Evolutionary conservation across 2,329 filamentous ascomycete genomes (phyloP).

Genomic region (Nannizziopsis arthrosporioides): DNA sequence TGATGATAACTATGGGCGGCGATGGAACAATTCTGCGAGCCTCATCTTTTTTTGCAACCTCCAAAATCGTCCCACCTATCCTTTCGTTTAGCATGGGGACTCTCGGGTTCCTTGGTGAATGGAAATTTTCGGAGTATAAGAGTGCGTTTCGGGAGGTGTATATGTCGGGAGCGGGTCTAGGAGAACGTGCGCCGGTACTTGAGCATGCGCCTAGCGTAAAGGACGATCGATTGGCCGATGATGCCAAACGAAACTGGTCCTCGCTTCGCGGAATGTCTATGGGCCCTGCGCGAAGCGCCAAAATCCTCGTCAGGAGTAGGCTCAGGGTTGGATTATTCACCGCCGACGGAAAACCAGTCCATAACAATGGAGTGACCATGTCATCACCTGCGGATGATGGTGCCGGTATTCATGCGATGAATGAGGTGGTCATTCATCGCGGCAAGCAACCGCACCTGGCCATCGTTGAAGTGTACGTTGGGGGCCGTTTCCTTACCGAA

Average conservation of each 20-base stretch:
- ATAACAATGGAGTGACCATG: constrained; percentile 20
- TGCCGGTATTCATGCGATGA: constrained; percentile 60
- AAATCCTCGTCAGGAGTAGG: constrained; percentile 74
- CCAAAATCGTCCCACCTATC: constrained; percentile 72
- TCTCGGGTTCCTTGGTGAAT: constrained; percentile 86
- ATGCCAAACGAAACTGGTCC: constrained; percentile 50
- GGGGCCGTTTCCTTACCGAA: constrained; percentile 79
- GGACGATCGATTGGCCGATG: constrained; percentile 16
- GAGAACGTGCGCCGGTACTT: constrained; percentile 36
- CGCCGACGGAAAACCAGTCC: constrained; percentile 42
- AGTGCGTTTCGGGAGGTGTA: constrained; percentile 85
- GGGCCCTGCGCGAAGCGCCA: constrained; percentile 60
- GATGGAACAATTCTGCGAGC: constrained; percentile 85
- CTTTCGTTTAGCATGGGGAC: constrained; percentile 96
- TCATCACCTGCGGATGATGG: constrained; percentile 27
- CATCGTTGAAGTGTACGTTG: constrained; percentile 82
- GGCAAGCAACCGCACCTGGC: constrained; percentile 82
- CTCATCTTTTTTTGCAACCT: constrained; percentile 73
- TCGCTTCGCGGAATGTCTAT: constrained; percentile 68
- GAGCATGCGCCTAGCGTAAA: constrained; percentile 32
- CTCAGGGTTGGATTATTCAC: constrained; percentile 78
- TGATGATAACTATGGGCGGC: constrained; percentile 81
- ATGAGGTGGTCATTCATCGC: constrained; percentile 88
- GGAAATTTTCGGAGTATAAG: constrained; percentile 90
- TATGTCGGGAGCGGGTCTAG: constrained; percentile 56